Evolutionary conservation across 2,329 filamentous ascomycete species (phyloP), one percentile per base, ranked within the genome.

Genomic region (Fusarium annulatum): DNA sequence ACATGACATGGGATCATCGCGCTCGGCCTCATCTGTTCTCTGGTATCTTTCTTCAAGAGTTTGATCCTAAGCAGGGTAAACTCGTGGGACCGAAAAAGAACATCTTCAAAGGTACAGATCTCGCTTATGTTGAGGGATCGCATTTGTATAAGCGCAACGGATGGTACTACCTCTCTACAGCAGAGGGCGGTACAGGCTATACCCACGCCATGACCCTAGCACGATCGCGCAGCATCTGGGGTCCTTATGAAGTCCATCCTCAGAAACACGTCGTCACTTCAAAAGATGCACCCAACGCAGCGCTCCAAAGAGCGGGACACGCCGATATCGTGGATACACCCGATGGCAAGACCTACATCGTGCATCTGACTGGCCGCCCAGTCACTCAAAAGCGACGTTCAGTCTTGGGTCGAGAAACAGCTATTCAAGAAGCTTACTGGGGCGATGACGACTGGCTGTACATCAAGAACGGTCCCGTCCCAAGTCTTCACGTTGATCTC

Each of bases 121-220:
- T 91, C 1, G 84, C 81, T 23, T 83, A 88, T 6, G 85, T 89
- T 16, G 89, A 91, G 76, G 89, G 85, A 0, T 88, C 89, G 6
- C 89, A 91, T 72, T 75, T 91, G 7, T 90, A 90, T 79, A 88
- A 88, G 79, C 84, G 87, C 48, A 86, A 87, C 42, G 87, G 86
- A 12, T 89, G 85, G 83, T 91, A 90, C 72, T 90, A 91, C 74
- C 83, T 91, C 12, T 80, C 90, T 10, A 89, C 87, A 0, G 89
- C 89, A 6, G 88, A 90, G 75, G 89, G 88, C 33, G 89, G 89
- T 9, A 91, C 89, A 1, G 90, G 86, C 9, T 89, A 88, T 67
- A 85, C 87, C 1, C 91, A 93, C 73, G 87, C 89, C 6, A 88
- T 87, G 74, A 92, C 90, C 34, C 85, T 93, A 6, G 82, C 90